A percentile compares a stretch with the other conserved stretches of the same genome.
phyloP scores from a whole-genome alignment of 2,329 filamentous ascomycete species.

The Colletotrichum sp. region DNA sequence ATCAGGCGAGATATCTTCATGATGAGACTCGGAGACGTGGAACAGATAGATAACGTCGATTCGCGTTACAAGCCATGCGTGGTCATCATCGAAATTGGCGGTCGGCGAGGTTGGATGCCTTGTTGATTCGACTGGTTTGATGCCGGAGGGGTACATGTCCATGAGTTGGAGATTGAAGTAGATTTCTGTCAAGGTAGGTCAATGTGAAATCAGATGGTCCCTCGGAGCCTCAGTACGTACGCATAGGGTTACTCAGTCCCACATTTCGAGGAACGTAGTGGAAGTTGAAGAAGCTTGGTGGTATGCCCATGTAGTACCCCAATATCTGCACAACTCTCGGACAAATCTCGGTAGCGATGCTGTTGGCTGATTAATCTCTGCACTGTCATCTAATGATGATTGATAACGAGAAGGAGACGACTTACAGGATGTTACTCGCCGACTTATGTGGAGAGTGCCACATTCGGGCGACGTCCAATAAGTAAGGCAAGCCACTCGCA shows the following conservation, averaged over 20 bases:
- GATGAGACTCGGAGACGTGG: too few species aligned
- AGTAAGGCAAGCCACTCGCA: too few species aligned
- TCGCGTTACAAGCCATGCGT: not conserved
- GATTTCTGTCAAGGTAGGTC: not conserved
- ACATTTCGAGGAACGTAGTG: not conserved
- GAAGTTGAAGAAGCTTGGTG: not conserved
- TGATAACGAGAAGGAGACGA: not conserved
- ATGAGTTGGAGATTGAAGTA: not conserved
- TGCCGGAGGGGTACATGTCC: not conserved
- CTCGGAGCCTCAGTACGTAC: not conserved
- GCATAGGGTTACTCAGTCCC: not conserved
- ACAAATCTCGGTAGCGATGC: not conserved
- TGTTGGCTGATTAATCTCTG: not conserved
- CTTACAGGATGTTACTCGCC: not conserved
- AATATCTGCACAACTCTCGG: not conserved
- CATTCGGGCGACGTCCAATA: too few species aligned
- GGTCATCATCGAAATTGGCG: not conserved
- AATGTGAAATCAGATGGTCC: not conserved
- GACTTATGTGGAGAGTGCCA: too few species aligned
- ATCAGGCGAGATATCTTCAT: too few species aligned
- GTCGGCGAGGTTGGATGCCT: not conserved
- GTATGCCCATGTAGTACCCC: not conserved
- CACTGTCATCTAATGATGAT: not conserved
- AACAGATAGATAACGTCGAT: not conserved
- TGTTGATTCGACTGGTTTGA: not conserved